Percentiles rank a stretch among this genome's conserved stretches.
Evolutionary conservation across 2,329 filamentous ascomycete genomes (phyloP).

Genomic region (Epichloe gansuensis): DNA sequence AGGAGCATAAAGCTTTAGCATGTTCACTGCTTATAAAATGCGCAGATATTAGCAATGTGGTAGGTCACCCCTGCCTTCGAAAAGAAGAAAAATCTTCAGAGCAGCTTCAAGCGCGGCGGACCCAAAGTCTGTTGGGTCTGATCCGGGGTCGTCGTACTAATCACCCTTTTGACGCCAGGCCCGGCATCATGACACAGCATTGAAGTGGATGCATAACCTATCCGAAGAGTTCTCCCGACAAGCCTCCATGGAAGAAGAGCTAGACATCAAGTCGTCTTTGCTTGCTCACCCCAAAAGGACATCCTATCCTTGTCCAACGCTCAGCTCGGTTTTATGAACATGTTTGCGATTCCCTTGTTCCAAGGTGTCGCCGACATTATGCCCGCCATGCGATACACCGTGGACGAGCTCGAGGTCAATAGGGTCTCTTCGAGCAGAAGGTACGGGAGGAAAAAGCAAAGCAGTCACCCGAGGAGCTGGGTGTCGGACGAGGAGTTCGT

Average conservation of each 20-base stretch:
- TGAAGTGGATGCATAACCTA: conserved; percentile 86
- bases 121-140: background rate
- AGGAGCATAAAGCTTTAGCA: conserved; percentile 67
- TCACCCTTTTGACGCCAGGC: conserved; percentile 41
- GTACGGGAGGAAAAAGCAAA: conserved; percentile 52
- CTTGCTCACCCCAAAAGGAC: conserved; percentile 79
- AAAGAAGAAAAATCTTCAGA: too few species aligned
- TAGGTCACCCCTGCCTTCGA: conserved; percentile 34
- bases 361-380: conserved; percentile 77
- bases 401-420: conserved; percentile 71
- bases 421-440: conserved; percentile 59
- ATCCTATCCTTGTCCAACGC: conserved; percentile 71
- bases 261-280: conserved; percentile 78
- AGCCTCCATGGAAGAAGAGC: conserved; percentile 78
- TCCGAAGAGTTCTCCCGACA: conserved; percentile 93
- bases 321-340: conserved; percentile 92
- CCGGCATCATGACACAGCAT: conserved; percentile 67
- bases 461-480: conserved; percentile 24
- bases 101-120: too few species aligned
- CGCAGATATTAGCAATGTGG: conserved; percentile 96
- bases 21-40: conserved; percentile 95
- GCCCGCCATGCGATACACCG: conserved; percentile 72
- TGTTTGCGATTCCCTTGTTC: conserved; percentile 89
- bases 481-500: conserved; percentile 22
- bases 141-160: background rate